phyloP scores from a whole-genome alignment of 192 early-diverging fungal genomes.

The Coemansia sp. region DNA sequence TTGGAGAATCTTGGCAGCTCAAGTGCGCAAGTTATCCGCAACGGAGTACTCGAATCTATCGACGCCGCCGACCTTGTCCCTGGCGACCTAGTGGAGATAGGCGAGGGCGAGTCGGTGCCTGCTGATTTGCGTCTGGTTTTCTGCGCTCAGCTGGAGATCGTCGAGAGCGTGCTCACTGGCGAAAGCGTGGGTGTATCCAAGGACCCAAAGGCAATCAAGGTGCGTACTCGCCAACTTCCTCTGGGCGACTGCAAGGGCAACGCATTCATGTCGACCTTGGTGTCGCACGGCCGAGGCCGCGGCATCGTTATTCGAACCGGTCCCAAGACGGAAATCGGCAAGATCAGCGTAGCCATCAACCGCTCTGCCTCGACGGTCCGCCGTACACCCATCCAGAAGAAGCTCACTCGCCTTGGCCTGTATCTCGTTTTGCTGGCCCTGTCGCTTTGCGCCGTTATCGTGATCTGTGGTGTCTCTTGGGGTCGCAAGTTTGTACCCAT shows the following conservation, averaged over 20 bases:
- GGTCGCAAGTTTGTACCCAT: slow-evolving; percentile 66
- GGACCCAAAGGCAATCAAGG: slow-evolving; percentile 55
- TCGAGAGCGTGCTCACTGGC: slow-evolving; percentile 71
- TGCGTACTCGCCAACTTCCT: slow-evolving; percentile 55
- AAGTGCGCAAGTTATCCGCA: slow-evolving; percentile 73
- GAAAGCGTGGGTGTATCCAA: slow-evolving; percentile 71
- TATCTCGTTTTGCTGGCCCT: slow-evolving; percentile 83
- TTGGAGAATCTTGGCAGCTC: slow-evolving; percentile 81
- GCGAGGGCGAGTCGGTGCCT: slow-evolving; percentile 84
- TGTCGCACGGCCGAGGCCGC: slow-evolving; percentile 85
- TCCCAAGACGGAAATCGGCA: slow-evolving; percentile 86
- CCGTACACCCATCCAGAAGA: slow-evolving; percentile 69
- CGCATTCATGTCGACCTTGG: slow-evolving; percentile 95
- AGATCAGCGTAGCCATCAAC: slow-evolving; percentile 86
- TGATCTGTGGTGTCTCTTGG: slow-evolving; percentile 78
- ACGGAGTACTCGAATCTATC: slow-evolving; percentile 71
- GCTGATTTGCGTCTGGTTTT: slow-evolving; percentile 80
- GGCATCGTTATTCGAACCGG: slow-evolving; percentile 93
- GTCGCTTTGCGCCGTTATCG: slow-evolving; percentile 77
- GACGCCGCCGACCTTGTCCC: slow-evolving; percentile 79
- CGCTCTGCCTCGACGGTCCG: slow-evolving; percentile 54
- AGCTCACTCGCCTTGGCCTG: slow-evolving; percentile 76
- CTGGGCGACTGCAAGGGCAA: slow-evolving; percentile 94
- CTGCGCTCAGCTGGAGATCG: slow-evolving; percentile 62
- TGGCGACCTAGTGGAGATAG: slow-evolving; percentile 83